Percentiles rank a stretch among this genome's conserved stretches.
Evolutionary conservation across 129 eudicot species (phyloP).

Genomic region (Smallanthus sonchifolius): DNA sequence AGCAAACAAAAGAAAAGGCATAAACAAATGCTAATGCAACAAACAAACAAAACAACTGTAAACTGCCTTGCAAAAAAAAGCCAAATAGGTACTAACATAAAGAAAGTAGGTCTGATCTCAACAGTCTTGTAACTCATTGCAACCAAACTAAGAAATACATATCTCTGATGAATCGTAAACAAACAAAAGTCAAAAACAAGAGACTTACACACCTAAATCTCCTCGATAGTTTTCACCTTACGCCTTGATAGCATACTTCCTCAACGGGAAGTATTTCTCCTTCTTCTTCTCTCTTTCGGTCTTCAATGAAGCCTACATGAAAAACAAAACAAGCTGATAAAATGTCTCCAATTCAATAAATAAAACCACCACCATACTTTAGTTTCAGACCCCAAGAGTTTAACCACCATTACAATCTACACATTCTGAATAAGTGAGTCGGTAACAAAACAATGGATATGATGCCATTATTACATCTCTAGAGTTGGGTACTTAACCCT

Average conservation of each 20-base stretch:
- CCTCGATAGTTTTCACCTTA: conserved; percentile 19
- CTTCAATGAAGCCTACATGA: conserved; percentile 57
- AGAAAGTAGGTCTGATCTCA: not conserved
- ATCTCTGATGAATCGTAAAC: conserved; percentile 12
- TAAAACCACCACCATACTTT: not conserved
- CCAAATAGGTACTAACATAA: conserved; percentile 1
- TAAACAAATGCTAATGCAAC: not conserved
- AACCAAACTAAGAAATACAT: conserved; percentile 18
- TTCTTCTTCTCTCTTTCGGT: conserved; percentile 63
- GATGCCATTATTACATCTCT: too few relatives aligned
- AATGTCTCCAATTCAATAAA: not conserved
- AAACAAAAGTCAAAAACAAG: conserved; percentile 22
- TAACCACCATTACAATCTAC: not conserved
- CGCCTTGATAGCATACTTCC: conserved; percentile 68
- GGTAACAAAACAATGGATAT: too few relatives aligned
- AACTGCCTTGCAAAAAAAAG: not conserved
- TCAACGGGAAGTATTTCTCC: conserved; percentile 63
- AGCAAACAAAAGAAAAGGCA: not conserved
- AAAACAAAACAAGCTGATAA: not conserved
- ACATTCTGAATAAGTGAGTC: not conserved
- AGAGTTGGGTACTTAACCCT: too few relatives aligned
- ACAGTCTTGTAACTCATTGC: conserved; percentile 10
- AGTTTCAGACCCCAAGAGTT: not conserved
- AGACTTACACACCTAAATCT: conserved; percentile 25
- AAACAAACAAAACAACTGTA: conserved; percentile 12